phyloP scores from a whole-genome alignment of 148 eudicot species.

The Rhododendron griersonianum region DNA sequence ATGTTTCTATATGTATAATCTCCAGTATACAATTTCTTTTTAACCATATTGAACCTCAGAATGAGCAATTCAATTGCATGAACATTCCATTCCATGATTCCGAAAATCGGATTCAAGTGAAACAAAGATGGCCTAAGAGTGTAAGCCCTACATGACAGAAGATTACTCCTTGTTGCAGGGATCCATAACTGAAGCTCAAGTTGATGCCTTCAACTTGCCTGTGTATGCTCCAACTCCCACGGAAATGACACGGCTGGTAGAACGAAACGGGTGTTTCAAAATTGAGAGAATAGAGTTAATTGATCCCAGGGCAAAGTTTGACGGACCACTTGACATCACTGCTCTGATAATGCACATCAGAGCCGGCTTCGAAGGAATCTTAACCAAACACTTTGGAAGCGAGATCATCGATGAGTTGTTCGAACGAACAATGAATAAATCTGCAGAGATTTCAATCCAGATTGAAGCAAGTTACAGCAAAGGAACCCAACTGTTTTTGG shows the following conservation, averaged over 20 bases:
- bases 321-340: background rate
- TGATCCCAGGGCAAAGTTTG: background rate
- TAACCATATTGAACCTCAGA: background rate
- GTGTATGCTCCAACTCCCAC: background rate
- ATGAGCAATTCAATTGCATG: background rate
- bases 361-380: constrained; percentile 6
- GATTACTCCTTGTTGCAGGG: background rate
- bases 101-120: background rate
- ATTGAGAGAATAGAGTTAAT: constrained; percentile 3
- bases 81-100: background rate
- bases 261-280: constrained; percentile 11
- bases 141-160: background rate
- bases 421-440: background rate
- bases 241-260: background rate
- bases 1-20: background rate
- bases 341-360: background rate
- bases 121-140: background rate
- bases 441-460: background rate
- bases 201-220: constrained; percentile 15
- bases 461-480: background rate
- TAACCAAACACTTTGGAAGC: constrained; percentile 9
- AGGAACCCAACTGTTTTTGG: constrained; percentile 4
- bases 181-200: background rate
- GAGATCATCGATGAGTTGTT: constrained; percentile 4
- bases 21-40: background rate